phyloP scores from a whole-genome alignment of 23 red algal genomes.

The Gracilariopsis chorda region DNA sequence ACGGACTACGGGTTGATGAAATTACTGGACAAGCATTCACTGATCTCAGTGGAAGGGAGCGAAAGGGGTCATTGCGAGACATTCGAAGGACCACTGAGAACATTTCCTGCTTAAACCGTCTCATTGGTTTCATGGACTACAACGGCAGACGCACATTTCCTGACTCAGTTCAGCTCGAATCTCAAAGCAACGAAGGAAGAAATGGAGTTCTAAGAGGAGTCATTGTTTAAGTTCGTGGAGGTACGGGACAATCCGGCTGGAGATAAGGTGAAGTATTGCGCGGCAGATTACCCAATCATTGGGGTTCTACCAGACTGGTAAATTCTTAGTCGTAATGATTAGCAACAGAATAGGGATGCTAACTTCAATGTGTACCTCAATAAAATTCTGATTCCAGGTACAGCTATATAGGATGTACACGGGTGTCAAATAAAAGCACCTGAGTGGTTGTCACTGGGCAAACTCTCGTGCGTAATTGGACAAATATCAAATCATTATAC shows the following conservation, averaged over 20 bases:
- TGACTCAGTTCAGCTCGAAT: not conserved
- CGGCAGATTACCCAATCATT: not conserved
- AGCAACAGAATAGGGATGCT: not conserved
- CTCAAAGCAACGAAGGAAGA: no score
- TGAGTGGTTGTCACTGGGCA: not conserved
- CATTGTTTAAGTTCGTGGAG: not conserved
- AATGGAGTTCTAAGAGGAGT: no score
- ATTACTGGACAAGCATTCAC: not conserved
- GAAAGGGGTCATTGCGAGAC: not conserved
- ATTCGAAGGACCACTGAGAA: not conserved
- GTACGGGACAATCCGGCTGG: not conserved
- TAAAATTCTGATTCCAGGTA: not conserved
- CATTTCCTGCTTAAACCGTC: not conserved
- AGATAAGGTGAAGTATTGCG: not conserved
- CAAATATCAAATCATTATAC: not conserved
- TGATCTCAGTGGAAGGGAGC: not conserved
- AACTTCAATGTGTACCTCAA: no score
- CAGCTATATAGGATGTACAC: no score
- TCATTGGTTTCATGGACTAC: not conserved
- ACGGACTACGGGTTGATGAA: not conserved
- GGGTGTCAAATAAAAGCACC: no score
- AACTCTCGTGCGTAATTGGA: not conserved
- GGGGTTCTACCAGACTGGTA: not conserved
- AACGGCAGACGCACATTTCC: not conserved
- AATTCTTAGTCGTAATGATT: not conserved